These are phyloP conservation scores for Litsea cubeba DNA, from an alignment of 164 flowering plant genomes.

Conservation along the genomic window DNA sequence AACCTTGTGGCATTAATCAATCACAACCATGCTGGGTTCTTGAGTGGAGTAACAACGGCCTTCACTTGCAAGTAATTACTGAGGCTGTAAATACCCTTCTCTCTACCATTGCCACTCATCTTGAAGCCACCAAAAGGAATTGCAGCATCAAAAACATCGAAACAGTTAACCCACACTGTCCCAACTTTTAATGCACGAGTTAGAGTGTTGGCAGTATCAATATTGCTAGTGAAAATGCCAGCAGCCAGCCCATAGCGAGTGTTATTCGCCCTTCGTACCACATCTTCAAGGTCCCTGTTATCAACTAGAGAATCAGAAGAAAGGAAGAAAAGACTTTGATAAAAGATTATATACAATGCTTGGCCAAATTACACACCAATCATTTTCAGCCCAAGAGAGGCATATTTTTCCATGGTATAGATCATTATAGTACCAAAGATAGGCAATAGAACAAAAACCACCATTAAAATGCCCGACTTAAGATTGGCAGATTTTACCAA, in stretches of 20 bases:
- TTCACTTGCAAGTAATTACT: slow-evolving; percentile 83
- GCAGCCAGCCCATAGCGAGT: slow-evolving; percentile 81
- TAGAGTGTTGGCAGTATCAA: slow-evolving; percentile 73
- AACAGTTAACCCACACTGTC: slow-evolving; percentile 93
- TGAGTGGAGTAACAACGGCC: slow-evolving; percentile 79
- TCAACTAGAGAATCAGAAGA: neutral
- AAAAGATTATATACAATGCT: neutral
- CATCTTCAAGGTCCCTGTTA: slow-evolving; percentile 69
- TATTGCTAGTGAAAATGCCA: slow-evolving; percentile 70
- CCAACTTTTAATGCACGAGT: slow-evolving; percentile 74
- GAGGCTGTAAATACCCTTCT: slow-evolving; percentile 84
- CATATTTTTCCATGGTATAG: neutral
- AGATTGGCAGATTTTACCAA: neutral
- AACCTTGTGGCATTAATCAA: neutral
- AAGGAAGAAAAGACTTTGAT: neutral
- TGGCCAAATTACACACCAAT: neutral
- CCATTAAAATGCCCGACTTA: neutral
- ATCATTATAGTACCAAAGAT: neutral
- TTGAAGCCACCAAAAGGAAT: slow-evolving; percentile 95
- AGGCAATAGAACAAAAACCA: neutral
- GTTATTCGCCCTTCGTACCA: slow-evolving; percentile 60
- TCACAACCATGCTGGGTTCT: slow-evolving; percentile 82
- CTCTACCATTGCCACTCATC: slow-evolving; percentile 91
- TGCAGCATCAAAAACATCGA: slow-evolving; percentile 83
- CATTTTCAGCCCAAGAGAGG: neutral